Evolutionary conservation across 2,329 filamentous ascomycete genomes (phyloP).

Genomic region (Pezicula neosporulosa): DNA sequence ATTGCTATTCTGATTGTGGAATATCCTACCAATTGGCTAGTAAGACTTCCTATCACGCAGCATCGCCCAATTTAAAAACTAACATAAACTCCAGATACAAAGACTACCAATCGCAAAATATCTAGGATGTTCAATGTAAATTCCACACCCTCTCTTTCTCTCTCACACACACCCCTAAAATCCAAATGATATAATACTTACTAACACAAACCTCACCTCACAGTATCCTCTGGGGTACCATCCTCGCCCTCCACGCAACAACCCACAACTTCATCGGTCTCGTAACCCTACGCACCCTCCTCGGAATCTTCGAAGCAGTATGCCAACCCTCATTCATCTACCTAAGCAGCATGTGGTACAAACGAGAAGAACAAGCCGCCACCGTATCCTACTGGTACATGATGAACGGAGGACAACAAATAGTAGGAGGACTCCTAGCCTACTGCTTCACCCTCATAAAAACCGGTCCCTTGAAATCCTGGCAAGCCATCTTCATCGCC

Average conservation of each 20-base stretch:
- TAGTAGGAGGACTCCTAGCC: slow-evolving; percentile 58
- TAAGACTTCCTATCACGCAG: background rate
- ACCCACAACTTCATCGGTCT: slow-evolving; percentile 57
- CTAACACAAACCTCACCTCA: too few species aligned
- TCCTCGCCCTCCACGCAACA: slow-evolving; percentile 58
- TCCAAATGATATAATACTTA: too few species aligned
- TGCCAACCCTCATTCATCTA: slow-evolving; percentile 67
- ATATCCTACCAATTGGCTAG: slow-evolving; percentile 12
- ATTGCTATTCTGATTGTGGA: slow-evolving; percentile 40
- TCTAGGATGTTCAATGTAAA: slow-evolving; percentile 25
- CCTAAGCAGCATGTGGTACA: slow-evolving; percentile 70
- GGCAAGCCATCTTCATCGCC: slow-evolving; percentile 55
- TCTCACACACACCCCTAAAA: too few species aligned
- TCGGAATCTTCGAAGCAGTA: slow-evolving; percentile 64
- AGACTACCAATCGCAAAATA: slow-evolving; percentile 58
- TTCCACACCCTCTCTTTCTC: slow-evolving; percentile 20
- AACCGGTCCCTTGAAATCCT: slow-evolving; percentile 50
- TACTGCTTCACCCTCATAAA: slow-evolving; percentile 54
- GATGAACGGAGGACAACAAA: slow-evolving; percentile 69
- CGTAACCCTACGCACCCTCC: slow-evolving; percentile 60
- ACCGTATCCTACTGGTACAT: slow-evolving; percentile 61
- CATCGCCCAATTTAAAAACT: slow-evolving; percentile 7
- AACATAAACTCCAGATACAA: slow-evolving; percentile 29
- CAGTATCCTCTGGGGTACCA: slow-evolving; percentile 55
- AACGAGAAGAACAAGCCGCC: slow-evolving; percentile 62